phyloP scores from a whole-genome alignment of 176 grass and related monocot genomes.

The Phoenix roebelenii region DNA sequence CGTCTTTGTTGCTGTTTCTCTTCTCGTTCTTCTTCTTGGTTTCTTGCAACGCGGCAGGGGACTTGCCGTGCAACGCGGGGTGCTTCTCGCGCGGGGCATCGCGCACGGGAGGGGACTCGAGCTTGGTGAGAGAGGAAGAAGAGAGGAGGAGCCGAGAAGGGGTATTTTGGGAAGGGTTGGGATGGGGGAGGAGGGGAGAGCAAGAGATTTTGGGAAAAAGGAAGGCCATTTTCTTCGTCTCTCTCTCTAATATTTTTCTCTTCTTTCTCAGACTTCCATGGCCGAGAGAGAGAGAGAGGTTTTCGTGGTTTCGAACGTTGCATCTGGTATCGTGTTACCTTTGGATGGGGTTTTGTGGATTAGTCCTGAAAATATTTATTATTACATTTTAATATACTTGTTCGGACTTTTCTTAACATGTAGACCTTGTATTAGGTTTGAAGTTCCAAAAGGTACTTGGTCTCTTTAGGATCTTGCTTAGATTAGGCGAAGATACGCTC shows the following conservation, averaged over 20 bases:
- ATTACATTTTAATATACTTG: too few species aligned
- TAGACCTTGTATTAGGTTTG: too few species aligned
- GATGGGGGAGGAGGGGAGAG: constrained; percentile 34
- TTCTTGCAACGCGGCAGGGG: constrained; percentile 17
- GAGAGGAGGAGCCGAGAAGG: constrained; percentile 11
- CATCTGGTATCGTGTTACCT: background rate
- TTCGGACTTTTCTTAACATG: too few species aligned
- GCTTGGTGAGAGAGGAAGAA: constrained; percentile 15
- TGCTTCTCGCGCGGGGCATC: constrained; percentile 15
- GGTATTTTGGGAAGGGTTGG: constrained; percentile 30
- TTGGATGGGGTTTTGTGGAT: too few species aligned
- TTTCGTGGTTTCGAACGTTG: constrained; percentile 43
- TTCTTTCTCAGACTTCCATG: constrained; percentile 6
- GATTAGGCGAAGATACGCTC: too few species aligned
- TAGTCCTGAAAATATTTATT: too few species aligned
- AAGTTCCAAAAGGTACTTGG: too few species aligned
- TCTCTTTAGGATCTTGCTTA: too few species aligned
- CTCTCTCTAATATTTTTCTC: constrained; percentile 13
- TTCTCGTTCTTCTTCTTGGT: constrained; percentile 1
- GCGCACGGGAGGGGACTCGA: constrained; percentile 21
- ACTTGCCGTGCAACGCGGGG: constrained; percentile 35
- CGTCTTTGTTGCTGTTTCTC: constrained; percentile 46
- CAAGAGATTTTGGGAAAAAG: constrained; percentile 79
- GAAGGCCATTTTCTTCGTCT: constrained; percentile 44
- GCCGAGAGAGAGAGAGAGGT: background rate